Conservation (phyloP, 2,329 filamentous ascomycete species). For the Apiospora phragmitis region DNA sequence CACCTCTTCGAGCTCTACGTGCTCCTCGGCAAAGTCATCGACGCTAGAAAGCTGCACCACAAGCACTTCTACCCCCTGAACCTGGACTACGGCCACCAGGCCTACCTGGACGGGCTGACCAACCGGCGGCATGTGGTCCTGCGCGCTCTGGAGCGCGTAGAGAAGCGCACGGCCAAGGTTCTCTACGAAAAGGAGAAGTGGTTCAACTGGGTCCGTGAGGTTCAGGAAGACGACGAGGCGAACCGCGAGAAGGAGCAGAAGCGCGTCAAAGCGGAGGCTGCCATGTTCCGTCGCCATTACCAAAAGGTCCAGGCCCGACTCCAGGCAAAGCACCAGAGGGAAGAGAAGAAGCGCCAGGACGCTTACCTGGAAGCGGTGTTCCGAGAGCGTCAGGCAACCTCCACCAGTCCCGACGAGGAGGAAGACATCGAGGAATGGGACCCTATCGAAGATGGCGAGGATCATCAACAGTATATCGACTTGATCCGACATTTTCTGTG, state of each 20-base stretch:
- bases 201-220: conserved; percentile 47
- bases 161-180: conserved; percentile 41
- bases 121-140: conserved; percentile 32
- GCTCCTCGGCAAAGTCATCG: conserved; percentile 26
- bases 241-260: conserved; percentile 47
- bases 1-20: conserved; percentile 39
- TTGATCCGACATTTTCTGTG: conserved; percentile 47
- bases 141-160: conserved; percentile 42
- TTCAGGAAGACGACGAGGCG: conserved; percentile 45
- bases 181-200: conserved; percentile 48
- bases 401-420: conserved; percentile 31
- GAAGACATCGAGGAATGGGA: conserved; percentile 44
- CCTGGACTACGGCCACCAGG: conserved; percentile 34
- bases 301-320: conserved; percentile 43
- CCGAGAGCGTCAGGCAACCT: conserved; percentile 38
- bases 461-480: conserved; percentile 43
- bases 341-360: conserved; percentile 44
- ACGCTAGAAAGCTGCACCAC: conserved; percentile 28
- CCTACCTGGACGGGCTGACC: conserved; percentile 31
- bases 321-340: conserved; percentile 37
- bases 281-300: conserved; percentile 47
- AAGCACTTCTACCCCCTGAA: conserved; percentile 31
- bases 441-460: conserved; percentile 49
- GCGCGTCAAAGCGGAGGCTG: conserved; percentile 48
- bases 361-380: conserved; percentile 43